A percentile compares a stretch with the other conserved stretches of the same genome.
These are phyloP conservation scores for Trichocladium uniseriatum DNA, from an alignment of 495 filamentous ascomycete genomes.

Conservation along the genomic window DNA sequence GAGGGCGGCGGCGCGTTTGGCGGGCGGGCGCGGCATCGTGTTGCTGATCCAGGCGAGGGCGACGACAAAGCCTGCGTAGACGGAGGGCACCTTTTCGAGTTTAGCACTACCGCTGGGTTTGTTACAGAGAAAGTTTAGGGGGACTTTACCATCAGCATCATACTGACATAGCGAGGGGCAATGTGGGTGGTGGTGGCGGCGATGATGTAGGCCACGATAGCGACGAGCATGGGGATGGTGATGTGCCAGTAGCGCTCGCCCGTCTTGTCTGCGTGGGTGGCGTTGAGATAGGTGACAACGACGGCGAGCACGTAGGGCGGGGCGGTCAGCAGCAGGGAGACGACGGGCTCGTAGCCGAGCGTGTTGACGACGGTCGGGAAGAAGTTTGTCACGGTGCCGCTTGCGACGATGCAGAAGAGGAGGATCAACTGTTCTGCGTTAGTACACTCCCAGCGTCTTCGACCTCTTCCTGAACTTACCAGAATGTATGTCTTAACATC, in stretches of 20 bases:
- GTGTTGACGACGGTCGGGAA: slow-evolving; percentile 79
- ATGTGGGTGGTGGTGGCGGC: slow-evolving; percentile 55
- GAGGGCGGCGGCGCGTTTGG: slow-evolving; percentile 73
- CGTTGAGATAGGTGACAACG: slow-evolving; percentile 60
- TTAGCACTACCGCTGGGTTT: too few species aligned
- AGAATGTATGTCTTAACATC: slow-evolving; percentile 68
- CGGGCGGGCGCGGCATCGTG: slow-evolving; percentile 70
- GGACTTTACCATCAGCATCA: slow-evolving; percentile 66
- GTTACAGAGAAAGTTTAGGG: not conserved
- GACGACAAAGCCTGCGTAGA: slow-evolving; percentile 64
- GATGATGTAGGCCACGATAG: slow-evolving; percentile 65
- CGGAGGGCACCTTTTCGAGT: slow-evolving; percentile 32
- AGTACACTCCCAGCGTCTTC: not conserved
- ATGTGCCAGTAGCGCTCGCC: slow-evolving; percentile 77
- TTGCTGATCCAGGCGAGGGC: slow-evolving; percentile 71
- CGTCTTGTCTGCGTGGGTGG: slow-evolving; percentile 69
- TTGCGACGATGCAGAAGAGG: slow-evolving; percentile 62
- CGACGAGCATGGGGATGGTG: slow-evolving; percentile 55
- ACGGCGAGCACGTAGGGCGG: slow-evolving; percentile 68
- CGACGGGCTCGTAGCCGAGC: slow-evolving; percentile 37
- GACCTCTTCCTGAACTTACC: slow-evolving; percentile 32
- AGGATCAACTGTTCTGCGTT: slow-evolving; percentile 44
- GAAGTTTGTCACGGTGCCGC: slow-evolving; percentile 76
- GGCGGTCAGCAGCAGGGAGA: slow-evolving; percentile 65
- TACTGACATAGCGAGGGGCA: slow-evolving; percentile 64